Percentiles rank a stretch among this genome's conserved stretches.
These are phyloP conservation scores for Aquilaria malaccensis DNA, from an alignment of 345 rosid species.

Conservation along the genomic window DNA sequence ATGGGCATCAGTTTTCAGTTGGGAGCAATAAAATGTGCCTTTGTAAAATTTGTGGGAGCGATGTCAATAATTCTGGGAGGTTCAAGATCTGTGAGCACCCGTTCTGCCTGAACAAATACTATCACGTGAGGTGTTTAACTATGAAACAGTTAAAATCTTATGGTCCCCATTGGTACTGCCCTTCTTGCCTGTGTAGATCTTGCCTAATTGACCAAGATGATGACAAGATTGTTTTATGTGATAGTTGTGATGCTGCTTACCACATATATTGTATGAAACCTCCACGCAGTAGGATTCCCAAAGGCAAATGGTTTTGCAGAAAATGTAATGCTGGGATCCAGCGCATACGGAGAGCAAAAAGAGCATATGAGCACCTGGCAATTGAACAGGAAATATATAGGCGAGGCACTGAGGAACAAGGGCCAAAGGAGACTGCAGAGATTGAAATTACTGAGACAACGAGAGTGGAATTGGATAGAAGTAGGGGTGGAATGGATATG, in stretches of 20 bases:
- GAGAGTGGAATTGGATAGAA: conserved; percentile 26
- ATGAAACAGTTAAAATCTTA: conserved; percentile 44
- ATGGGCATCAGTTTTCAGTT: conserved; percentile 22
- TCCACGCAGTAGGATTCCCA: conserved; percentile 43
- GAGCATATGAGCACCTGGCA: conserved; percentile 32
- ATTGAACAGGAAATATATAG: conserved; percentile 17
- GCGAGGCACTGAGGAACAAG: conserved; percentile 15
- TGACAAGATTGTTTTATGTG: conserved; percentile 73
- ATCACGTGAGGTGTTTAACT: conserved; percentile 79
- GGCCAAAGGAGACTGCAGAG: conserved; percentile 7
- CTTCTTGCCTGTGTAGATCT: conserved; percentile 77
- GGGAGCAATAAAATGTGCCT: conserved; percentile 7
- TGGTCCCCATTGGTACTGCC: conserved; percentile 81
- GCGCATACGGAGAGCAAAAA: conserved; percentile 40
- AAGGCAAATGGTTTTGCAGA: conserved; percentile 78
- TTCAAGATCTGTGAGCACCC: conserved; percentile 55
- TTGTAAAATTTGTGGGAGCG: conserved; percentile 61
- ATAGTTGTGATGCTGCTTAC: conserved; percentile 87
- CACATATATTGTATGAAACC: conserved; percentile 87
- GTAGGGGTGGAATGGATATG: conserved; percentile 67
- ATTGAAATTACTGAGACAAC: conserved; percentile 17
- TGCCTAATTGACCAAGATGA: conserved; percentile 81
- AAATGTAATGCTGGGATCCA: conserved; percentile 51
- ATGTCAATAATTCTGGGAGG: conserved; percentile 33
- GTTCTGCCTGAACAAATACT: conserved; percentile 54